Conservation (phyloP, 2,329 filamentous ascomycete species). For the Paracoccidioides lutzii region DNA sequence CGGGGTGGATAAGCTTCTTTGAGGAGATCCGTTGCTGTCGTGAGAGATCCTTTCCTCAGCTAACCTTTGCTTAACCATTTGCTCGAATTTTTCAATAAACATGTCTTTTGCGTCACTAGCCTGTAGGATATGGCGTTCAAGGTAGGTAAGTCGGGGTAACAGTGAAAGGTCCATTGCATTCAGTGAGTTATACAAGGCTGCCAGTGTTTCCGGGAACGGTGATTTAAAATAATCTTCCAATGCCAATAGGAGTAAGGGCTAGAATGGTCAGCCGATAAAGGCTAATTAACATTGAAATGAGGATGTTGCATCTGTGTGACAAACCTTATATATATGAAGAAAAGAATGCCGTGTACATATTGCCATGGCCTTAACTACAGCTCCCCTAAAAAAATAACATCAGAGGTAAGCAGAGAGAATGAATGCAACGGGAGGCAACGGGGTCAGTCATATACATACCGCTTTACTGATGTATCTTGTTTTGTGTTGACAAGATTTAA, state of each 20-base stretch:
- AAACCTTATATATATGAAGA: slow-evolving; percentile 92
- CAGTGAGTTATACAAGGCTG: slow-evolving; percentile 78
- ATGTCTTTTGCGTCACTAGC: slow-evolving; percentile 89
- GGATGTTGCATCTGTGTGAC: slow-evolving; percentile 11
- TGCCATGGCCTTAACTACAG: slow-evolving; percentile 94
- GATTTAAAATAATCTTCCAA: slow-evolving; percentile 95
- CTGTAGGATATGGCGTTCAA: slow-evolving; percentile 78
- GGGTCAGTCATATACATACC: slow-evolving; percentile 27
- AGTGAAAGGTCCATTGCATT: slow-evolving; percentile 95
- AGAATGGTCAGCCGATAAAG: slow-evolving; percentile 4
- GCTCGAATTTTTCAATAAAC: slow-evolving; percentile 94
- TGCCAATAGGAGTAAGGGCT: slow-evolving; percentile 80
- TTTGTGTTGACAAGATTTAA: slow-evolving; percentile 97
- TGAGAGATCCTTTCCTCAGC: slow-evolving; percentile 43
- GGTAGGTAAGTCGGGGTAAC: slow-evolving; percentile 69
- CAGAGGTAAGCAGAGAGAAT: slow-evolving; percentile 7
- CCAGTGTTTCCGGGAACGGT: slow-evolving; percentile 74
- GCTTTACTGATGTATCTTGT: slow-evolving; percentile 79
- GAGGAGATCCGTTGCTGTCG: slow-evolving; percentile 18
- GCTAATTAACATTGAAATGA: neutral
- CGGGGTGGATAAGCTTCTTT: slow-evolving; percentile 49
- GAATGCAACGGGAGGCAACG: neutral
- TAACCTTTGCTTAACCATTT: slow-evolving; percentile 76
- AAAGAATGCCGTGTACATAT: slow-evolving; percentile 97
- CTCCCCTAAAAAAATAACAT: slow-evolving; percentile 47